A percentile compares a stretch with the other conserved stretches of the same genome.
These are phyloP conservation scores for Chaetomium tenue DNA, from an alignment of 495 filamentous ascomycete species.

Conservation along the genomic window DNA sequence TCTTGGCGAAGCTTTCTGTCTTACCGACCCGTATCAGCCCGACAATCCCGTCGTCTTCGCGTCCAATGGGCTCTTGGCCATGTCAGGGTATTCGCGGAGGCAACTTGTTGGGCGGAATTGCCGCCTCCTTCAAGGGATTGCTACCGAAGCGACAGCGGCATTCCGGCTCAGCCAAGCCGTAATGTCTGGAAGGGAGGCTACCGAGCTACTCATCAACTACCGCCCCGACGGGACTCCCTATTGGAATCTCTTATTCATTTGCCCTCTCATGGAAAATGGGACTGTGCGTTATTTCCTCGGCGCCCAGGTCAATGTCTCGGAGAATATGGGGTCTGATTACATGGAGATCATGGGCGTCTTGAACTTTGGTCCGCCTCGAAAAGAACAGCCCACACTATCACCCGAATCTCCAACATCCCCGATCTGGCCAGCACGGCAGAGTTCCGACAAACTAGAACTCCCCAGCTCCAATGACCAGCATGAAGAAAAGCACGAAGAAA, in stretches of 20 bases:
- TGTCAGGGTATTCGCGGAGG: constrained; percentile 48
- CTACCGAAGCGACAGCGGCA: constrained; percentile 44
- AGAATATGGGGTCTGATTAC: constrained; percentile 45
- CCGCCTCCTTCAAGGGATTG: constrained; percentile 50
- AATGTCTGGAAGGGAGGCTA: constrained; percentile 42
- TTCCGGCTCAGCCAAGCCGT: constrained; percentile 46
- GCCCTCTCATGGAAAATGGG: constrained; percentile 49
- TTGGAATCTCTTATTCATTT: constrained; percentile 56
- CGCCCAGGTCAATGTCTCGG: constrained; percentile 57
- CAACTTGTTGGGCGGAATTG: constrained; percentile 53
- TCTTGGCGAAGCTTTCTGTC: constrained; percentile 39
- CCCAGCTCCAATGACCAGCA: not conserved
- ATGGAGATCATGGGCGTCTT: constrained; percentile 53
- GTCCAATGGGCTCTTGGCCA: constrained; percentile 51
- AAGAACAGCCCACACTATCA: not conserved
- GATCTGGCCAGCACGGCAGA: not conserved
- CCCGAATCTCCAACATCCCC: not conserved
- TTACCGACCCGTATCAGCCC: constrained; percentile 31
- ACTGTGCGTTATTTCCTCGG: constrained; percentile 51
- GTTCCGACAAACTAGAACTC: not conserved
- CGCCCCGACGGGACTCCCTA: constrained; percentile 54
- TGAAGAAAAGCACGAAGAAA: not conserved
- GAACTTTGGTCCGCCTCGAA: constrained; percentile 26
- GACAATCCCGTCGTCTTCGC: constrained; percentile 54
- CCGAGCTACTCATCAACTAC: constrained; percentile 54